phyloP scores from a whole-genome alignment of 768 basidiomycete species.

The Mycena galericulata region DNA sequence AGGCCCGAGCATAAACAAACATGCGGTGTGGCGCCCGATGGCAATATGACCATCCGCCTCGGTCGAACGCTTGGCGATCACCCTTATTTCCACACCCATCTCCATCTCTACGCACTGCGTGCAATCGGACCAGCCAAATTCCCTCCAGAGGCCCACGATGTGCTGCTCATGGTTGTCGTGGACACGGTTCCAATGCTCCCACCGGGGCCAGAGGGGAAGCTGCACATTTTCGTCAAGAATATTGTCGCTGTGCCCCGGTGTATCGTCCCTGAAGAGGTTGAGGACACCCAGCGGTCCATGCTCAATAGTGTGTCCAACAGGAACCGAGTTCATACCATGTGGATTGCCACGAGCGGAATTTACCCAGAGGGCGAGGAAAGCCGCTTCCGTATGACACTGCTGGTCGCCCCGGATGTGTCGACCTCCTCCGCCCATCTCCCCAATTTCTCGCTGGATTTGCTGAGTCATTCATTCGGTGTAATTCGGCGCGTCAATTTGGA shows the following conservation, averaged over 20 bases:
- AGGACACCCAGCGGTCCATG: neutral
- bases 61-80: neutral
- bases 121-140: neutral
- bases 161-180: neutral
- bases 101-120: neutral
- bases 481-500: neutral
- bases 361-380: neutral
- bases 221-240: neutral
- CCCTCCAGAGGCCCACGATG: neutral
- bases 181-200: neutral
- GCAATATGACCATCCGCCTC: neutral
- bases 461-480: neutral
- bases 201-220: neutral
- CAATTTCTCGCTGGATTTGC: neutral
- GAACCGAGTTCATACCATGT: too few relatives aligned
- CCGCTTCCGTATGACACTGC: neutral
- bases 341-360: neutral
- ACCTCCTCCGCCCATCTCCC: neutral
- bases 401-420: neutral
- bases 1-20: neutral
- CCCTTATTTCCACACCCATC: neutral
- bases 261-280: neutral
- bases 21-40: neutral
- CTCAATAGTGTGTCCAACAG: too few relatives aligned
- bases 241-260: neutral